Evolutionary conservation across 768 basidiomycete species (phyloP), one percentile per base, ranked within the genome.

Genomic region (Trametes coccinea): DNA sequence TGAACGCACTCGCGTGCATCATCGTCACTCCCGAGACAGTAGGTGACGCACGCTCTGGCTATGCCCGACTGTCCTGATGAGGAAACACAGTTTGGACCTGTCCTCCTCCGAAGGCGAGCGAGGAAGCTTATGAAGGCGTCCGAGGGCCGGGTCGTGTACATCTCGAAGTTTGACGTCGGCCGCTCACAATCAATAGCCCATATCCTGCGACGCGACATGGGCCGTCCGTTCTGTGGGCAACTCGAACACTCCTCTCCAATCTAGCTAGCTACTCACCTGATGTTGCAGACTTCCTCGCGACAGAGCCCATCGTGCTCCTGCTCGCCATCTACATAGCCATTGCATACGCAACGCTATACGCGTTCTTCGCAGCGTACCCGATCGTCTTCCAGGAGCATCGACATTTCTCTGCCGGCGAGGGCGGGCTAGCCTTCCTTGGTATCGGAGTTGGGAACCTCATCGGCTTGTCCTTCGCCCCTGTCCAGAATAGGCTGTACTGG

Each of bases 401-500:
- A 14, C 75, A 77, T 37, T 85, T 84, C 68, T 77, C 79, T 14
- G 75, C 83, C 8, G 84, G 84, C 1, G 71, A 84, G 66, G 78
- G 80, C 27, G 85, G 86, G 5, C 78, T 88, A 11, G 82, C 86
- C 0, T 89, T 88, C 71, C 76, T 86, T 48, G 87, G 86, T 3
- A 79, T 89, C 44, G 87, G 86, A 0, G 64, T 85, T 7, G 87
- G 87, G 0, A 81, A 84, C 48, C 65, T 79, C 29, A 29, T 82
- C 3, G 88, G 84, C 2, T 79, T 81, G 16, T 71, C 71, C 5
- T 75, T 83, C 5, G 80, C 84, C 46, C 82, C 84, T 0, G 71
- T 85, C 40, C 83, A 84, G 63, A 82, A 84, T 67, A 76, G 73
- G 61, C 70, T 82, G 59, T 88, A 87, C 68, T 77, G 77, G 74